Evolutionary conservation across 331 rosid genomes (phyloP).

Genomic region (Quercus phellos): DNA sequence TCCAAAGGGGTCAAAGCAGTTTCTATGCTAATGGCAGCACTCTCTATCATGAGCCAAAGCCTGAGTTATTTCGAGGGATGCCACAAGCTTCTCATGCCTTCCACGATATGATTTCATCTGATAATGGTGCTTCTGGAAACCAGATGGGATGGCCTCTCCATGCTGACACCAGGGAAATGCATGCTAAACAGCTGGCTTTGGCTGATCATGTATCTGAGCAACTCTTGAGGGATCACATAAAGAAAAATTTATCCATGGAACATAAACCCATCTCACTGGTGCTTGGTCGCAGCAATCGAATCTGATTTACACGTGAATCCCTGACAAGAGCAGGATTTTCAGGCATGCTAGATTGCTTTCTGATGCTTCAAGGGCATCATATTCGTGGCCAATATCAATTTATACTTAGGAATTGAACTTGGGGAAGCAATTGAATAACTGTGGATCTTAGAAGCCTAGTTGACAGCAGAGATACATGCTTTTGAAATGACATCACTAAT

Average conservation of each 20-base stretch:
- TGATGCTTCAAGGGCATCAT: conserved; percentile 4
- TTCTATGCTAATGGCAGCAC: conserved; percentile 29
- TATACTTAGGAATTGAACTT: background rate
- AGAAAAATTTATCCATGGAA: conserved; percentile 33
- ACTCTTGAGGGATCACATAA: conserved; percentile 42
- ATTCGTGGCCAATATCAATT: background rate
- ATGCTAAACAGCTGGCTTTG: conserved; percentile 36
- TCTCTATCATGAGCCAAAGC: conserved; percentile 43
- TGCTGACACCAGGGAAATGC: conserved; percentile 29
- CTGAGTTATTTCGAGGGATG: conserved; percentile 37
- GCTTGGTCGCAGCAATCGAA: conserved; percentile 21
- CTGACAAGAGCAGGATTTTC: conserved; percentile 13
- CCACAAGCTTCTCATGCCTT: conserved; percentile 39
- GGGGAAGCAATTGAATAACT: background rate
- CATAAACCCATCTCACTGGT: conserved; percentile 18
- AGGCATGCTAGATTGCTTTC: background rate
- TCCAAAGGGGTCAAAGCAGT: conserved; percentile 33
- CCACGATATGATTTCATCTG: conserved; percentile 33
- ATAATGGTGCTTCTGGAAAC: conserved; percentile 29
- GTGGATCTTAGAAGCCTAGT: conserved; percentile 8
- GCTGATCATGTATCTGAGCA: conserved; percentile 52
- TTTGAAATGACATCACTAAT: background rate
- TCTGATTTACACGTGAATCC: conserved; percentile 14
- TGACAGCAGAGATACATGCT: background rate
- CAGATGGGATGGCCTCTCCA: conserved; percentile 31